Evolutionary conservation across 805 yeast species (phyloP), one percentile per base, ranked within the genome.

Genomic region (Candida railenensis): DNA sequence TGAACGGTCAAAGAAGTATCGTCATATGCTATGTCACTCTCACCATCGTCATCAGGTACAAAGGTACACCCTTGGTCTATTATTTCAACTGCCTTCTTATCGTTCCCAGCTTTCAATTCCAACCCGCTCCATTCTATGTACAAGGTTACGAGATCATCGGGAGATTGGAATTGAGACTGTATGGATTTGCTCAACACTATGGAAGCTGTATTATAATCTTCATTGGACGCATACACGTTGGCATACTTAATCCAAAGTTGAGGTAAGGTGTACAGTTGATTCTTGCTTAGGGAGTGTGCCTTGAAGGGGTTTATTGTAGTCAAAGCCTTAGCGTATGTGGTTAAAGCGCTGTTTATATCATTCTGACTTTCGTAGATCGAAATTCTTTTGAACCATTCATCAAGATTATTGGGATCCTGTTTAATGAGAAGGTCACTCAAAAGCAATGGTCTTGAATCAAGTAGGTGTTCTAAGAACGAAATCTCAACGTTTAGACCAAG

Each of bases 71-170:
- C 65, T 18, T 53, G 53, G 48, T 69, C 67, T 1, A 75, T 48
- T 3, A 74, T 60, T 0, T 54, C 47, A 3, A 73, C 42, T 0
- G 80, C 68, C 16, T 61, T 63, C 1, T 73, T 77, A 18, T 80
- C 61, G 44, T 81, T 73, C 19, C 71, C 78, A 15, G 67, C 63
- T 20, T 76, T 66, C 25, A 87, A 55, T 48, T 84, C 85, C 63
- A 80, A 66, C 47, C 86, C 86, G 4, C 85, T 73, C 96, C 97
- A 91, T 15, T 74, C 76, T n/a, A 80, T 67, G 78, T 89, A 87
- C 4, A 91, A 62, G 2, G 76, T 76, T 2, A 83, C 87, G 18
- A 89, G 64, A 49, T 89, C 96, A 19, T 79, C 78, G 0, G 81
- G 65, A 14, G 74, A 65, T 21, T 69, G 74, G 63, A 76, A 89